phyloP scores from a whole-genome alignment of 176 grass and related monocot species.

The Puccinellia tenuiflora region DNA sequence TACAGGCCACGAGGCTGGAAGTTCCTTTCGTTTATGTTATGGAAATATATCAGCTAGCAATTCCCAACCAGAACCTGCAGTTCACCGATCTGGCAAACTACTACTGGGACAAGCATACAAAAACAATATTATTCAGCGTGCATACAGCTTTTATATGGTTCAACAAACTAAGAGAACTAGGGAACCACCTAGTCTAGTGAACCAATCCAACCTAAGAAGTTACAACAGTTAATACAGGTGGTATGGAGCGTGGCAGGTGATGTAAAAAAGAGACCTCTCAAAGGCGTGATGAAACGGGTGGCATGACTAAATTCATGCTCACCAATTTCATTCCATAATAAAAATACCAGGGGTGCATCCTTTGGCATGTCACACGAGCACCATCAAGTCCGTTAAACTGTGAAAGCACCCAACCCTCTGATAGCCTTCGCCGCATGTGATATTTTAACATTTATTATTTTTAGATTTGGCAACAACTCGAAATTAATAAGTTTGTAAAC shows the following conservation, averaged over 20 bases:
- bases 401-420: neutral
- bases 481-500: neutral
- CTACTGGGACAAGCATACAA: neutral
- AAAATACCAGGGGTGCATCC: neutral
- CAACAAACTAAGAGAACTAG: neutral
- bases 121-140: neutral
- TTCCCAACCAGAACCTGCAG: neutral
- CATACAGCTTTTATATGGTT: neutral
- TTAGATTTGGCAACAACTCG: neutral
- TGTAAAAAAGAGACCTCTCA: neutral
- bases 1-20: neutral
- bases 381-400: neutral
- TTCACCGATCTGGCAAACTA: neutral
- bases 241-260: neutral
- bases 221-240: neutral
- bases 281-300: neutral
- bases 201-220: neutral
- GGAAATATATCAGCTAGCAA: neutral
- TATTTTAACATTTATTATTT: neutral
- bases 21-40: conserved; percentile 1
- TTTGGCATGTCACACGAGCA: neutral
- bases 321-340: neutral
- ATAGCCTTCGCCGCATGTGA: neutral
- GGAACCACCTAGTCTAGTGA: neutral
- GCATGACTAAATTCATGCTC: neutral